Evolutionary conservation across 2,329 filamentous ascomycete species (phyloP), one percentile per base, ranked within the genome.

Genomic region (Proliferodiscus dingleyae): DNA sequence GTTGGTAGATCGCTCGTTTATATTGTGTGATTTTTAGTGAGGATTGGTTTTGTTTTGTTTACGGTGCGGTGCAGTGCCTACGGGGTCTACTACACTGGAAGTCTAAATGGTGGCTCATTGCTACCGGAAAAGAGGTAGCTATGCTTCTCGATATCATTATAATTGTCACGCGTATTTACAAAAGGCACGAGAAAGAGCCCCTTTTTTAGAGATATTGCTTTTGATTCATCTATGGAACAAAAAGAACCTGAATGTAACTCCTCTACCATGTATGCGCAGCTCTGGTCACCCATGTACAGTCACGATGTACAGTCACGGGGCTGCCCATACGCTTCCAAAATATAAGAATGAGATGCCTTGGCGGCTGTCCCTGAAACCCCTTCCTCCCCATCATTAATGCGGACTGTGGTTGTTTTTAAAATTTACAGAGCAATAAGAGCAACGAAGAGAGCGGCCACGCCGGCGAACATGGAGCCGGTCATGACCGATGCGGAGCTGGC

Each of bases 391-490:
- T 23, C 11, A 32, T n/a, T n/a, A n/a, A n/a, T n/a, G n/a, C n/a
- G n/a, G 30, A 32, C 32, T 22, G 40, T 39, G 10, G 18, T n/a
- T n/a, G 11, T 10, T 19, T 7, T n/a, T 15, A 34, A 32, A 47
- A 49, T 53, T 53, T 60, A 61, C 55, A 61, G 53, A 37, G 54
- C 52, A 16, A 50, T 43, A 26, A 53, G 18, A 30, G 54, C 54
- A 37, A 50, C 53, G 16, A 55, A 36, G 13, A 57, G 22, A 34
- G 49, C 53, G 46, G 45, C 54, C 5, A 58, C 21, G 29, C 40
- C 47, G 26, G 44, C 54, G 28, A 55, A 40, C 38, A 56, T 37
- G 2, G 59, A 55, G 33, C 45, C 51, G 13, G 54, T 40, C n/a
- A 54, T 30, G 29, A 49, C 28, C 9, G 47, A 45, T 10, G 47